These are phyloP conservation scores for Umbelopsis sp. DNA, from an alignment of 192 early-diverging fungal genomes.

Conservation along the genomic window DNA sequence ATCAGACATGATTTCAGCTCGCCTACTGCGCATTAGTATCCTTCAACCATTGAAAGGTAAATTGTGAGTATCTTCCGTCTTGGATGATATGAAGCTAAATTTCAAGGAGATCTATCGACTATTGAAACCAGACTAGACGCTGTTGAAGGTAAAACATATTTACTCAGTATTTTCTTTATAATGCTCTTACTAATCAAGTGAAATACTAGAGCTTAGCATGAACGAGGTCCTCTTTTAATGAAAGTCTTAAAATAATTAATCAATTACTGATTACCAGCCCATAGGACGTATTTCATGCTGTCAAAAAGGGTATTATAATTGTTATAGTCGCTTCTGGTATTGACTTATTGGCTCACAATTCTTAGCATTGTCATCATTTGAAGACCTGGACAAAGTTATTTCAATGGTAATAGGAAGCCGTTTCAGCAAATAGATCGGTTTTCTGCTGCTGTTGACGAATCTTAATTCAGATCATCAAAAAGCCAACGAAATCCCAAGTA, in stretches of 20 bases:
- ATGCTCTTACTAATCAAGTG: conserved; percentile 35
- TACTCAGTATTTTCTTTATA: too few species aligned
- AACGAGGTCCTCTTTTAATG: conserved; percentile 53
- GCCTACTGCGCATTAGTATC: conserved; percentile 75
- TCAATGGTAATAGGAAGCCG: background rate
- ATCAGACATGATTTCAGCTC: conserved; percentile 19
- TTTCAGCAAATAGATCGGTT: too few species aligned
- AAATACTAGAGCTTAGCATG: conserved; percentile 44
- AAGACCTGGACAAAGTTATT: background rate
- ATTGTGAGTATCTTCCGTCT: background rate
- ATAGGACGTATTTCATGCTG: conserved; percentile 61
- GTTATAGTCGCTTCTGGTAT: background rate
- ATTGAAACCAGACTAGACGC: conserved; percentile 62
- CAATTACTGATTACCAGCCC: too few species aligned
- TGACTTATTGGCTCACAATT: background rate
- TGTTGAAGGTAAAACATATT: conserved; percentile 59
- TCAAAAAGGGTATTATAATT: conserved; percentile 38
- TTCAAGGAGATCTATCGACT: conserved; percentile 40
- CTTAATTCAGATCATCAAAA: background rate
- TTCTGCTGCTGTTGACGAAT: too few species aligned
- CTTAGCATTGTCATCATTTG: background rate
- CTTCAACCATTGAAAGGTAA: conserved; percentile 68
- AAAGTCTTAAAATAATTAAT: conserved; percentile 28
- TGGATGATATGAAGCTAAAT: background rate
- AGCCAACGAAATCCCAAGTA: background rate